Evolutionary conservation across 2,329 filamentous ascomycete genomes (phyloP).

Genomic region (Pseudocercospora eumusae): DNA sequence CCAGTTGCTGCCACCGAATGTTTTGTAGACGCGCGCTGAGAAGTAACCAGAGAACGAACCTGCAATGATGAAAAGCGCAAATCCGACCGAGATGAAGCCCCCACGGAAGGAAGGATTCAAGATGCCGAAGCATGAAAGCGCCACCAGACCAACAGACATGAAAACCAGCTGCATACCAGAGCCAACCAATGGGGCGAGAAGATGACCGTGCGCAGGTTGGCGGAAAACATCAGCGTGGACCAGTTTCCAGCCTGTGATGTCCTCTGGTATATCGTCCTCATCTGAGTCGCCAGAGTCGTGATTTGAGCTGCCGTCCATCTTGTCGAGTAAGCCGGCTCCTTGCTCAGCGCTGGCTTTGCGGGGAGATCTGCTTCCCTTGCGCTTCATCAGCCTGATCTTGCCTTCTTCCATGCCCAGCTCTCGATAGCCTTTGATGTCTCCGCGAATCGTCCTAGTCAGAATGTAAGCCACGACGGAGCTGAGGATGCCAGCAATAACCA

Average conservation of each 20-base stretch:
- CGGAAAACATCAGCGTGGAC: constrained; percentile 88
- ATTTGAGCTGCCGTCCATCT: constrained; percentile 51
- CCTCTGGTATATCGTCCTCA: constrained; percentile 74
- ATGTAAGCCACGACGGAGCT: constrained; percentile 81
- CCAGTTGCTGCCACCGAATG: constrained; percentile 75
- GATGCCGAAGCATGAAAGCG: constrained; percentile 67
- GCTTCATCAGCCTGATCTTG: constrained; percentile 56
- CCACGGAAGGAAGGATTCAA: constrained; percentile 88
- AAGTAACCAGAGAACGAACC: constrained; percentile 86
- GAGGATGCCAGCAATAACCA: constrained; percentile 78
- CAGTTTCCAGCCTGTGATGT: constrained; percentile 84
- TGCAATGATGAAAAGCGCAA: constrained; percentile 80
- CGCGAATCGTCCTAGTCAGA: constrained; percentile 72
- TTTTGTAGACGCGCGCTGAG: constrained; percentile 78
- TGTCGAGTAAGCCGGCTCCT: constrained; percentile 45
- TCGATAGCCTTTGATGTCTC: constrained; percentile 74
- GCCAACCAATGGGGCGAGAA: constrained; percentile 78
- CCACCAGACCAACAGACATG: constrained; percentile 68
- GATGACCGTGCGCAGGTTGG: constrained; percentile 66
- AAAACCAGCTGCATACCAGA: constrained; percentile 86
- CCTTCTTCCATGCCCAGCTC: constrained; percentile 67
- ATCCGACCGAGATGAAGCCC: constrained; percentile 80
- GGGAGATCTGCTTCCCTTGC: constrained; percentile 48
- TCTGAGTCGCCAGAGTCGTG: constrained; percentile 56
- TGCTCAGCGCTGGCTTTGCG: constrained; percentile 50